Conservation (phyloP, 2,329 filamentous ascomycete genomes). For the Diaporthe citriasiana region DNA sequence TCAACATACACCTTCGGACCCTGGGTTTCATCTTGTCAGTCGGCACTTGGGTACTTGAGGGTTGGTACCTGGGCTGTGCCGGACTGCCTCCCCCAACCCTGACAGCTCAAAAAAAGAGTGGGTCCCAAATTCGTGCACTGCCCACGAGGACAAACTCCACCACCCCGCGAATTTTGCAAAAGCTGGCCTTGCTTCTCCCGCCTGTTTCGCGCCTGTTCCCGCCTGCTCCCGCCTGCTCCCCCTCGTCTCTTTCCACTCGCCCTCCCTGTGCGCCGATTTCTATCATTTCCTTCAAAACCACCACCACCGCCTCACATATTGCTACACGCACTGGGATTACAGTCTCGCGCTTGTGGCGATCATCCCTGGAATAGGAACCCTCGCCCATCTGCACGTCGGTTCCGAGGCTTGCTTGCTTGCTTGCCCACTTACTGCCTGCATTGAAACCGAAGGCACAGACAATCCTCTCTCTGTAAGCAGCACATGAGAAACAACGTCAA, state of each 20-base stretch:
- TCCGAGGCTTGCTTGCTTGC: not conserved
- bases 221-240: not conserved
- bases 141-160: constrained; percentile 36
- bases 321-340: constrained; percentile 39
- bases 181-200: not conserved
- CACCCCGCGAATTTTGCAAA: constrained; percentile 37
- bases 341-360: constrained; percentile 16
- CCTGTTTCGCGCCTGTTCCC: not conserved
- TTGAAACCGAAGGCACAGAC: not conserved
- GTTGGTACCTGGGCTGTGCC: not conserved
- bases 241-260: constrained; percentile 24
- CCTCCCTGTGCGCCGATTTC: constrained; percentile 37
- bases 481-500: not conserved
- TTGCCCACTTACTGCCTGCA: not conserved
- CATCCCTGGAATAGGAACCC: constrained; percentile 6
- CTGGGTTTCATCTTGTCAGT: no score
- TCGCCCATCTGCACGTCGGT: constrained; percentile 13
- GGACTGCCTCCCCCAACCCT: constrained; percentile 7
- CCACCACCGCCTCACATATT: constrained; percentile 1
- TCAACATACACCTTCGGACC: no score
- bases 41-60: not conserved
- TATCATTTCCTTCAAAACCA: constrained; percentile 28
- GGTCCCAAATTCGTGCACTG: constrained; percentile 38
- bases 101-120: not conserved
- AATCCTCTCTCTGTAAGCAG: constrained; percentile 32